Conservation (phyloP, 2,329 filamentous ascomycete genomes). For the Graphilbum sp. region DNA sequence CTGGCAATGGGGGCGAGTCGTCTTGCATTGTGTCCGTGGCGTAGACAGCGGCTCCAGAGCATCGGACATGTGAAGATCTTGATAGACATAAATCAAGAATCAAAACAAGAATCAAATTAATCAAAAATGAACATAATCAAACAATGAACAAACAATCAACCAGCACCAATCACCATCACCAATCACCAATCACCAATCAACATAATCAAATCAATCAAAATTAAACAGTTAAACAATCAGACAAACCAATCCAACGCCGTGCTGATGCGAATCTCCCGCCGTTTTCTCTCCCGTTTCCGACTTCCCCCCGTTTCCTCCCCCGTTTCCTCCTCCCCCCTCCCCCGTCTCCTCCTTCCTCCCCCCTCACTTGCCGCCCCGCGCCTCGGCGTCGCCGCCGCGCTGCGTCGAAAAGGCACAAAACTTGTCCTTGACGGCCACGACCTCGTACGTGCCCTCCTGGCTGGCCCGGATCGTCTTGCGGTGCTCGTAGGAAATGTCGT, state of each 20-base stretch:
- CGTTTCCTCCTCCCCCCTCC: background rate
- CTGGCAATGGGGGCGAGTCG: no score
- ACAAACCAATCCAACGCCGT: background rate
- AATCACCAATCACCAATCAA: background rate
- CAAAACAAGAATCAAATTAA: no score
- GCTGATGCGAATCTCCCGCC: background rate
- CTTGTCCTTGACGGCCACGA: constrained; percentile 86
- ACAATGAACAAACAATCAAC: no score
- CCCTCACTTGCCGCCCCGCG: background rate
- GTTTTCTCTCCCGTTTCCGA: background rate
- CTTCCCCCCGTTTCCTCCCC: background rate
- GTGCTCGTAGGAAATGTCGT: constrained; percentile 70
- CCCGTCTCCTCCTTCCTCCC: background rate
- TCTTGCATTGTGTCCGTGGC: no score
- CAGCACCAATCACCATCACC: background rate
- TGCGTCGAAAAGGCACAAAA: constrained; percentile 78
- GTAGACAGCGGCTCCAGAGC: no score
- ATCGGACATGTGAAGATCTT: no score
- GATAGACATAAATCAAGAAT: no score
- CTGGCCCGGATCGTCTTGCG: constrained; percentile 69
- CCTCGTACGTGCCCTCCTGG: constrained; percentile 94
- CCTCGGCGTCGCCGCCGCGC: constrained; percentile 16
- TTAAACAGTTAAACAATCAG: background rate
- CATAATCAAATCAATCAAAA: constrained; percentile 1
- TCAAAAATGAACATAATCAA: no score